A percentile compares a stretch with the other conserved stretches of the same genome.
These are phyloP conservation scores for Trichoderma reesei DNA, from an alignment of 495 filamentous ascomycete genomes.

Conservation along the genomic window DNA sequence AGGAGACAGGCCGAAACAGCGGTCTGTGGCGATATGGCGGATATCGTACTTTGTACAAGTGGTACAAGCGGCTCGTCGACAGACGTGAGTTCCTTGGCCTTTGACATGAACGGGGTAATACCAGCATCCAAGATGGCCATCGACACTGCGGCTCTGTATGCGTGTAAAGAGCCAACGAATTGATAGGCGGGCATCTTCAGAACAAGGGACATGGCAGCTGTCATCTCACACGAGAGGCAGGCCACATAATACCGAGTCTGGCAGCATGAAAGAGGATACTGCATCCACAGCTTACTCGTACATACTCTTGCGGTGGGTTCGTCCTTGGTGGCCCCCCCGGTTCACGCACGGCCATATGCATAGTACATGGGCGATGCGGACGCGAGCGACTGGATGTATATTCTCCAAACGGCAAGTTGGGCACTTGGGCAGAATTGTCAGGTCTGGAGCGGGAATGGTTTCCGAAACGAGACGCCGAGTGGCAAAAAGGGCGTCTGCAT, in stretches of 20 bases:
- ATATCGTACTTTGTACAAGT: too few relatives aligned
- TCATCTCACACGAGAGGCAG: constrained; percentile 6
- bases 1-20: too few relatives aligned
- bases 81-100: neutral
- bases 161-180: neutral
- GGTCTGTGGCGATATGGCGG: too few relatives aligned
- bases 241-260: neutral
- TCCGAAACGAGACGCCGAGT: neutral
- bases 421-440: neutral
- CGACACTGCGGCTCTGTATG: neutral
- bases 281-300: constrained; percentile 2
- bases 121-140: too few relatives aligned
- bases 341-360: constrained; percentile 3
- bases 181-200: neutral
- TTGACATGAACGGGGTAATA: neutral
- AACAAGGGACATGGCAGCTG: neutral
- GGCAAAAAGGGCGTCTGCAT: neutral
- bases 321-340: neutral
- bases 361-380: neutral
- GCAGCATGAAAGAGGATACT: neutral
- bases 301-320: neutral
- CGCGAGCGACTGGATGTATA: neutral
- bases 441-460: neutral
- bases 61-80: too few relatives aligned
- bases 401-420: neutral